These are phyloP conservation scores for Vitis labrusca DNA, from an alignment of 164 flowering plant species.

Conservation along the genomic window DNA sequence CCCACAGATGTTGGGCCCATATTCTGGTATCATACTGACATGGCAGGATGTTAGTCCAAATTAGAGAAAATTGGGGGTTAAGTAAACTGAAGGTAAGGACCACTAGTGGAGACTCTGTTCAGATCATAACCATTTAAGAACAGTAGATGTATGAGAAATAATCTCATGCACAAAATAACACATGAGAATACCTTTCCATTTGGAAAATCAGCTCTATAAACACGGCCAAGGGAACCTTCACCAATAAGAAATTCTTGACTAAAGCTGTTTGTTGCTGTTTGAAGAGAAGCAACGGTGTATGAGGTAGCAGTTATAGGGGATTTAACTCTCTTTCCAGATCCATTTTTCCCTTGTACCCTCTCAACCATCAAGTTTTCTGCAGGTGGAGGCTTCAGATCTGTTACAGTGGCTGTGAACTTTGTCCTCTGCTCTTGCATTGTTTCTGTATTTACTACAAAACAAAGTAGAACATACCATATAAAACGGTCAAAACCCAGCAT, in stretches of 20 bases:
- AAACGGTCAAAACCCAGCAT: not conserved
- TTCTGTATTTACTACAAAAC: slow-evolving; percentile 36
- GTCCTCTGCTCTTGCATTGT: slow-evolving; percentile 58
- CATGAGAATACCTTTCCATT: slow-evolving; percentile 75
- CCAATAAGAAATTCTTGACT: slow-evolving; percentile 82
- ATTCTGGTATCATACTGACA: no score
- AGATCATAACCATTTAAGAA: not conserved
- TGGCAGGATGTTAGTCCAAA: no score
- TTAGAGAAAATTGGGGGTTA: no score
- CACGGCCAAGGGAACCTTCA: slow-evolving; percentile 99
- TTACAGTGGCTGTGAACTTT: slow-evolving; percentile 41
- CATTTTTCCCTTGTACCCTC: slow-evolving; percentile 49
- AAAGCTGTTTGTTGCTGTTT: slow-evolving; percentile 84
- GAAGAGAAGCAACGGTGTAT: slow-evolving; percentile 85
- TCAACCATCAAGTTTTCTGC: slow-evolving; percentile 59
- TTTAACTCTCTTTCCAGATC: slow-evolving; percentile 60
- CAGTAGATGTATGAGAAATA: not conserved
- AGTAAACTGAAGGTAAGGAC: no score
- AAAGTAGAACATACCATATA: not conserved
- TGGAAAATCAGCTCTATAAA: slow-evolving; percentile 84
- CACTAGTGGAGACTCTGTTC: no score
- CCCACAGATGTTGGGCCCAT: no score
- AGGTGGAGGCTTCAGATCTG: slow-evolving; percentile 74
- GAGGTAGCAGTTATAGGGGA: slow-evolving; percentile 83
- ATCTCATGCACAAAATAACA: not conserved